Evolutionary conservation across 805 yeast genomes (phyloP).

Genomic region (Candida gorgasii): DNA sequence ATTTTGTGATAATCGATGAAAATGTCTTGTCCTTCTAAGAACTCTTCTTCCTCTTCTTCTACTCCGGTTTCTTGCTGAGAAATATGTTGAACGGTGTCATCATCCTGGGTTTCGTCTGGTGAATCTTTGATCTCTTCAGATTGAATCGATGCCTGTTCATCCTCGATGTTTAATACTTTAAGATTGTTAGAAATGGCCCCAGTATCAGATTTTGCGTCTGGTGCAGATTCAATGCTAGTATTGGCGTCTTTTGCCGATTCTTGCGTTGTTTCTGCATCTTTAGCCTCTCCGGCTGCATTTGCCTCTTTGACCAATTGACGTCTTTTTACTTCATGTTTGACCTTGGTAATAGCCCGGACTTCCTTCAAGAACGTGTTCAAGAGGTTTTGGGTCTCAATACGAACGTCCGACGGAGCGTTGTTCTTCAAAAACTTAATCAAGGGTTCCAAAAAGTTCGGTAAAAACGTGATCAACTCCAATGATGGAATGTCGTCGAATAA

Average conservation of each 20-base stretch:
- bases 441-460: constrained; percentile 89
- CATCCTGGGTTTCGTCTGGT: constrained; percentile 12
- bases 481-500: constrained; percentile 93
- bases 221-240: constrained; percentile 3
- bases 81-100: constrained; percentile 2
- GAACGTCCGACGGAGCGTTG: constrained; percentile 82
- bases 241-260: background rate
- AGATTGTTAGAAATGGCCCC: background rate
- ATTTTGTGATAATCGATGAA: constrained; percentile 77
- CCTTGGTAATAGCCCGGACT: constrained; percentile 70
- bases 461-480: constrained; percentile 77
- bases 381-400: constrained; percentile 80
- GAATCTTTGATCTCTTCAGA: constrained; percentile 11
- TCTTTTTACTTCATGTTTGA: constrained; percentile 53
- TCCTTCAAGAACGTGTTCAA: constrained; percentile 77
- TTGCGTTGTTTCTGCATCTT: background rate
- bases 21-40: constrained; percentile 65
- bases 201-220: background rate
- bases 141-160: constrained; percentile 12
- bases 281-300: background rate
- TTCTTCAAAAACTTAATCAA: constrained; percentile 71
- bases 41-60: constrained; percentile 38
- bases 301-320: constrained; percentile 21
- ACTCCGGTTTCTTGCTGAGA: background rate
- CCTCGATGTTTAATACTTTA: constrained; percentile 4